These are phyloP conservation scores for Delitschia confertaspora DNA, from an alignment of 495 filamentous ascomycete genomes.

Conservation along the genomic window DNA sequence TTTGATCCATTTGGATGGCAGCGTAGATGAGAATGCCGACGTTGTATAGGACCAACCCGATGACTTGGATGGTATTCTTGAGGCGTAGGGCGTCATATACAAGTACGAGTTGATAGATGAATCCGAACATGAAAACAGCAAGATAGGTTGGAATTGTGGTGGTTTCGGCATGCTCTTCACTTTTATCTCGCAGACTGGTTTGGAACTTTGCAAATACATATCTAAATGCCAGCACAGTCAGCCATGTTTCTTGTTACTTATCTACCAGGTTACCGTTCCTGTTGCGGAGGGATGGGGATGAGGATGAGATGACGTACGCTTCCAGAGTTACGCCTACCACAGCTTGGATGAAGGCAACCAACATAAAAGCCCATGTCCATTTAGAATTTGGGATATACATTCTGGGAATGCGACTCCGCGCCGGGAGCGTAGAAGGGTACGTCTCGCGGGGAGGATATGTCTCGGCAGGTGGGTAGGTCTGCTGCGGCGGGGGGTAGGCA, in stretches of 20 bases:
- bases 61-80: constrained; percentile 98
- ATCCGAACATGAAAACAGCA: constrained; percentile 94
- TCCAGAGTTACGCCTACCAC: constrained; percentile 72
- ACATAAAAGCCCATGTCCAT: constrained; percentile 84
- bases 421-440: constrained; percentile 34
- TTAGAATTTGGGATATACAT: constrained; percentile 67
- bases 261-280: constrained; percentile 8
- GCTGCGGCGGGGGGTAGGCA: not conserved
- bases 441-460: constrained; percentile 52
- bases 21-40: constrained; percentile 84
- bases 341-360: constrained; percentile 65
- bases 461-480: constrained; percentile 26
- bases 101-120: constrained; percentile 79
- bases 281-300: not conserved
- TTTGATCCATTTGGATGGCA: constrained; percentile 83
- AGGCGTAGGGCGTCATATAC: constrained; percentile 87
- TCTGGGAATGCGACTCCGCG: constrained; percentile 24
- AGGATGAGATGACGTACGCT: constrained; percentile 51
- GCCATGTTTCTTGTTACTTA: not conserved
- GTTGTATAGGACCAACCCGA: constrained; percentile 89
- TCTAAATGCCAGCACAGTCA: constrained; percentile 48
- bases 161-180: constrained; percentile 34
- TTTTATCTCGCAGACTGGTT: constrained; percentile 37
- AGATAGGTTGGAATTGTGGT: constrained; percentile 83
- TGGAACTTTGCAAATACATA: constrained; percentile 68